Percentiles rank a stretch among this genome's conserved stretches.
These are phyloP conservation scores for Herpetospermum pedunculosum DNA, from an alignment of 306 rosid species.

Conservation along the genomic window DNA sequence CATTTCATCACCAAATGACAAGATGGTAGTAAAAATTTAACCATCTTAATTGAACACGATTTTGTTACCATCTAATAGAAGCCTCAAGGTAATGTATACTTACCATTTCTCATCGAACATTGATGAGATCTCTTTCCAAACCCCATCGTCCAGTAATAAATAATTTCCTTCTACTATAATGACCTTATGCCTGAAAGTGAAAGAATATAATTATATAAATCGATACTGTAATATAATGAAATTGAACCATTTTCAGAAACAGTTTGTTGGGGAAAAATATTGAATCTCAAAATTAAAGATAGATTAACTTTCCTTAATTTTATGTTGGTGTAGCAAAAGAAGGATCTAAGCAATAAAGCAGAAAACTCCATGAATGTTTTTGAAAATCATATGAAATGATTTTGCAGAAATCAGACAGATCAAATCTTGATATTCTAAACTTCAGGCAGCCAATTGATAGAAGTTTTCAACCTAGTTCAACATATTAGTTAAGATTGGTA, in stretches of 20 bases:
- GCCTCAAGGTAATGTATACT: slow-evolving; percentile 12
- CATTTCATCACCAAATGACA: not conserved
- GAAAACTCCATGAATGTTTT: not conserved
- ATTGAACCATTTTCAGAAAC: too few relatives aligned
- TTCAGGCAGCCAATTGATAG: too few relatives aligned
- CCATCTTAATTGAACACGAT: not conserved
- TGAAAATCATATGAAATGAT: not conserved
- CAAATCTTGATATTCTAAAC: too few relatives aligned
- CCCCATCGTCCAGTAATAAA: slow-evolving; percentile 52
- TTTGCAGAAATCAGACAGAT: too few relatives aligned
- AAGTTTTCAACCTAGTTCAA: not conserved
- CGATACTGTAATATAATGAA: too few relatives aligned
- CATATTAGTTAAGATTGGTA: not conserved
- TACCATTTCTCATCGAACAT: slow-evolving; percentile 75
- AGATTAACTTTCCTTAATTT: not conserved
- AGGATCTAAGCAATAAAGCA: not conserved
- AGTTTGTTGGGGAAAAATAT: too few relatives aligned
- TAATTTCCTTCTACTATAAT: slow-evolving; percentile 80
- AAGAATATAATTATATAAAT: too few relatives aligned
- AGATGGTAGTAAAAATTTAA: not conserved
- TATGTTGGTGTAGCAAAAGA: not conserved
- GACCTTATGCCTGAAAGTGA: slow-evolving; percentile 53
- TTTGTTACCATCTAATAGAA: not conserved
- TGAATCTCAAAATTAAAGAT: not conserved
- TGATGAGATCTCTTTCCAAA: slow-evolving; percentile 71